These are phyloP conservation scores for Metschnikowia lochheadii DNA, from an alignment of 805 yeast species.

Conservation along the genomic window DNA sequence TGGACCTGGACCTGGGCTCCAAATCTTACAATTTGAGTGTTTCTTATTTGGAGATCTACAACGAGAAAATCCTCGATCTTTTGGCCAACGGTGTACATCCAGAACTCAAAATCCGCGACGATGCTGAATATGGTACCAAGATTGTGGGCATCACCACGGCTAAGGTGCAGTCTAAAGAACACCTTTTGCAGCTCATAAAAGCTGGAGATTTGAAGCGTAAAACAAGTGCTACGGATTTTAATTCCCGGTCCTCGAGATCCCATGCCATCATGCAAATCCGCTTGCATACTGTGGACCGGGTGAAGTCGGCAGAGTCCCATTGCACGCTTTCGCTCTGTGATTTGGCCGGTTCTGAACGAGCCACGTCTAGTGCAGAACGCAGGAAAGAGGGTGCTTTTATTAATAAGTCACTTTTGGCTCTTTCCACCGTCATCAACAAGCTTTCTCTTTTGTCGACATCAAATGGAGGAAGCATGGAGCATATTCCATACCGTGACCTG, in stretches of 20 bases:
- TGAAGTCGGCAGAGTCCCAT: constrained; percentile 36
- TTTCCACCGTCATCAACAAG: constrained; percentile 88
- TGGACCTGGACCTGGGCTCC: constrained; percentile 22
- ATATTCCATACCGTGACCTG: constrained; percentile 90
- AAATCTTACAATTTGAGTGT: constrained; percentile 48
- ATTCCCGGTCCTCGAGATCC: constrained; percentile 81
- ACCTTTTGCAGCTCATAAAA: constrained; percentile 56
- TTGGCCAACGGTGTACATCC: constrained; percentile 22
- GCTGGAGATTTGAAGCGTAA: constrained; percentile 71
- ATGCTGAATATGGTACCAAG: constrained; percentile 62
- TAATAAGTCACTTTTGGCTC: constrained; percentile 83
- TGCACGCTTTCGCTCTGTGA: constrained; percentile 85
- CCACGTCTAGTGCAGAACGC: constrained; percentile 65
- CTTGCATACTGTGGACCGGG: constrained; percentile 42
- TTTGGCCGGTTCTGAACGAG: constrained; percentile 92
- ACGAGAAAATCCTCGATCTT: constrained; percentile 76
- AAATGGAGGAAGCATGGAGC: constrained; percentile 37
- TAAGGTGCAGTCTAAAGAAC: constrained; percentile 50
- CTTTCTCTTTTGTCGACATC: constrained; percentile 42
- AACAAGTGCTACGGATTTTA: constrained; percentile 87
- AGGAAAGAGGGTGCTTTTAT: constrained; percentile 92
- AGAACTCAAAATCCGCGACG: constrained; percentile 78
- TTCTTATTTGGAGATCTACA: constrained; percentile 82
- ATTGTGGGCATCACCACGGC: constrained; percentile 72
- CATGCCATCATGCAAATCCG: constrained; percentile 82